Evolutionary conservation across 2,329 filamentous ascomycete genomes (phyloP).

Genomic region (Aspergillus sojae): DNA sequence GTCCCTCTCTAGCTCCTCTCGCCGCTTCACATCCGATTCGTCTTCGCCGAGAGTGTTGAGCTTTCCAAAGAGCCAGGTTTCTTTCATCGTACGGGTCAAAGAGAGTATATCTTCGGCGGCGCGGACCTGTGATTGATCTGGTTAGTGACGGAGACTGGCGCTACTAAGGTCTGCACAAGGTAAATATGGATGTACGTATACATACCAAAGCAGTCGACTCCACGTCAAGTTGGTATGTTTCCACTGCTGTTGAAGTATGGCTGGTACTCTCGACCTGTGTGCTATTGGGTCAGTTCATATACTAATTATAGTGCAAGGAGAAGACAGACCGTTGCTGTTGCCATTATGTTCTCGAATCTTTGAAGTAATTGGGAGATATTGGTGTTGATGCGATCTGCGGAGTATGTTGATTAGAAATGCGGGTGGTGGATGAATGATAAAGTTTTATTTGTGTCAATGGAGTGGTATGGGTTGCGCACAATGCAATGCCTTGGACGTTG

Average conservation of each 20-base stretch:
- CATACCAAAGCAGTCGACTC: conserved; percentile 60
- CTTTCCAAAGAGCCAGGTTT: conserved; percentile 68
- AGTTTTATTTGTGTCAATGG: neutral
- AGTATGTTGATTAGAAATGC: conserved; percentile 2
- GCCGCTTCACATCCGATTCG: conserved; percentile 42
- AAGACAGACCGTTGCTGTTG: conserved; percentile 51
- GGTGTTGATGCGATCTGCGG: conserved; percentile 47
- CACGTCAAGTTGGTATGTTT: conserved; percentile 60
- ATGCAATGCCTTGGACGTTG: conserved; percentile 22
- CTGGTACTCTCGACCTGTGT: conserved; percentile 53
- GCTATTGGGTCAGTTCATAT: neutral
- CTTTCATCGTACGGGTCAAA: conserved; percentile 64
- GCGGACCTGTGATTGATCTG: conserved; percentile 50
- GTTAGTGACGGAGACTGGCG: neutral
- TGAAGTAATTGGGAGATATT: conserved; percentile 52
- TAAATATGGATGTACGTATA: neutral
- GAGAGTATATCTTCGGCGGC: conserved; percentile 64
- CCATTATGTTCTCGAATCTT: conserved; percentile 59
- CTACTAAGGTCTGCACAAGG: neutral
- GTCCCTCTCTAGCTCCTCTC: conserved; percentile 51
- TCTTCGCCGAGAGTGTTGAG: conserved; percentile 58
- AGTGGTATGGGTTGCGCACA: conserved; percentile 10
- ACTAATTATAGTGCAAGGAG: neutral
- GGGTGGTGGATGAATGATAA: neutral
- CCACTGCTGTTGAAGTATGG: conserved; percentile 58